phyloP scores from a whole-genome alignment of 2,329 filamentous ascomycete species.

The Colletotrichum gloeosporioides region DNA sequence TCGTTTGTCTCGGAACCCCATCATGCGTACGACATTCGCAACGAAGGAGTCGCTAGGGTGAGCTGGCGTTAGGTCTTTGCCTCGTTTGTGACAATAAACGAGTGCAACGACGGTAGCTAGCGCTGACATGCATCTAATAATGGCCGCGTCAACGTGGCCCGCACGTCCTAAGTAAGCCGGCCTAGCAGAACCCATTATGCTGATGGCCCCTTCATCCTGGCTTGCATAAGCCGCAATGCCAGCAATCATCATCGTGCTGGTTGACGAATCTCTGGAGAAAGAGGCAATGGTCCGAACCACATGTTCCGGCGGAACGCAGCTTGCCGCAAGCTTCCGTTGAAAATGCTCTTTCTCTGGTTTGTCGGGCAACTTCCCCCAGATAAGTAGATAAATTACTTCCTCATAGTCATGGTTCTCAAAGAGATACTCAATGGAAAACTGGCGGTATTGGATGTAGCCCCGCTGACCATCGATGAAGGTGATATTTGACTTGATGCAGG shows the following conservation, averaged over 20 bases:
- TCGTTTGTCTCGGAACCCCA: background rate
- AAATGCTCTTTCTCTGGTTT: slow-evolving; percentile 30
- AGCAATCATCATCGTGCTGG: slow-evolving; percentile 41
- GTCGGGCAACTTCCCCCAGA: slow-evolving; percentile 41
- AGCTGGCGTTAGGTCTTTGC: slow-evolving; percentile 37
- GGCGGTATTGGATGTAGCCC: slow-evolving; percentile 37
- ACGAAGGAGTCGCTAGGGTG: slow-evolving; percentile 35
- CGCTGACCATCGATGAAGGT: slow-evolving; percentile 36
- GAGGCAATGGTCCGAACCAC: slow-evolving; percentile 3
- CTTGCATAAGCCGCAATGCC: slow-evolving; percentile 39
- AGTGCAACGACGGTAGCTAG: slow-evolving; percentile 5
- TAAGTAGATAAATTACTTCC: slow-evolving; percentile 37
- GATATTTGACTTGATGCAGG: slow-evolving; percentile 23
- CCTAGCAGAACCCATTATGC: background rate
- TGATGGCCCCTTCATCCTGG: slow-evolving; percentile 32
- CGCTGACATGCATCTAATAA: background rate
- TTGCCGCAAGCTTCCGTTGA: background rate
- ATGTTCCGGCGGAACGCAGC: background rate
- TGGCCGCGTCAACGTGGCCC: background rate
- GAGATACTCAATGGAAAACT: slow-evolving; percentile 31
- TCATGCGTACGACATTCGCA: slow-evolving; percentile 45
- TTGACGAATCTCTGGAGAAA: slow-evolving; percentile 32
- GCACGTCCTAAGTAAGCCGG: background rate
- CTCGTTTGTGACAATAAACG: slow-evolving; percentile 41
- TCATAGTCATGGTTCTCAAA: slow-evolving; percentile 26